These are phyloP conservation scores for Sesbania bispinosa DNA, from an alignment of 306 rosid genomes.

Conservation along the genomic window DNA sequence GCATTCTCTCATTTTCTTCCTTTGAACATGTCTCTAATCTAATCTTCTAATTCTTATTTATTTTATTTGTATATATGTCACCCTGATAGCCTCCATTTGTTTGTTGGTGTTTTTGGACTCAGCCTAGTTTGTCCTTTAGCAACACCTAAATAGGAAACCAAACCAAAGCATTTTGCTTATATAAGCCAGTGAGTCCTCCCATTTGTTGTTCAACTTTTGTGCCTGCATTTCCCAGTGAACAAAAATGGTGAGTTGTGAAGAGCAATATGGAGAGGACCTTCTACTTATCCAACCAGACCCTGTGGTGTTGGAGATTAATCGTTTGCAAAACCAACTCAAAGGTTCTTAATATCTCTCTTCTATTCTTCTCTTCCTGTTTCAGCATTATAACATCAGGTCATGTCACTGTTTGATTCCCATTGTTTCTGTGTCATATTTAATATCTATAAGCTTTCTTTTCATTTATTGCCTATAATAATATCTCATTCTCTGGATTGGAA, in stretches of 20 bases:
- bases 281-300: conserved; percentile 55
- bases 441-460: conserved; percentile 14
- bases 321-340: conserved; percentile 65
- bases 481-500: too few relatives aligned
- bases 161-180: not conserved
- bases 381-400: not conserved
- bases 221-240: too few relatives aligned
- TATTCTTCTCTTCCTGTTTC: conserved; percentile 1
- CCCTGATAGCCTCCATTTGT: conserved; percentile 9
- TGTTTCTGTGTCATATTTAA: not conserved
- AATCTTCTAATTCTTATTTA: too few relatives aligned
- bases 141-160: not conserved
- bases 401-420: not conserved
- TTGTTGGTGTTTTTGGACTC: conserved; percentile 15
- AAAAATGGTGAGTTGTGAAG: conserved; percentile 62
- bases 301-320: conserved; percentile 65
- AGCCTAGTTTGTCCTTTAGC: not conserved
- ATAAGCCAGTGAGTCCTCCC: not conserved
- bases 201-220: not conserved
- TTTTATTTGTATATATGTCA: not conserved
- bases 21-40: not conserved
- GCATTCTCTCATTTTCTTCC: conserved; percentile 27
- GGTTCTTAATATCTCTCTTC: conserved; percentile 40
- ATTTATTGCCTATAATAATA: not conserved
- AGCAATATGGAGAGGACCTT: conserved; percentile 44